Conservation (phyloP, 257 asterid genomes). For the Solanum gracilifrons region DNA sequence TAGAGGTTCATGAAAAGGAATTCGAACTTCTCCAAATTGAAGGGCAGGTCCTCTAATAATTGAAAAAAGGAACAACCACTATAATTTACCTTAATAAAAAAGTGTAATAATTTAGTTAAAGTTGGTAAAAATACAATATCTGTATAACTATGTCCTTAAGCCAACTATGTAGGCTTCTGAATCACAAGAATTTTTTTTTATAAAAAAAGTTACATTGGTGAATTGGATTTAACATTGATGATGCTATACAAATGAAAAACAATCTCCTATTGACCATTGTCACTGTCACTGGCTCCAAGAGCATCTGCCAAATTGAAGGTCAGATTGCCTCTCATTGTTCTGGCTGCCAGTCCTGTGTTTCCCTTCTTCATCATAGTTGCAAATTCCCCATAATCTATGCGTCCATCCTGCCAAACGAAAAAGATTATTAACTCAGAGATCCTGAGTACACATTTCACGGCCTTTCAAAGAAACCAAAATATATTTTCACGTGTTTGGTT, state of each 20-base stretch:
- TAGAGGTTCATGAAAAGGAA: not conserved
- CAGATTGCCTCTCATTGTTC: conserved; percentile 82
- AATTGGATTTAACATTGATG: not conserved
- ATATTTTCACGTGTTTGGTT: not conserved
- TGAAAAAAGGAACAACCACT: not conserved
- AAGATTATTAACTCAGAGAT: not conserved
- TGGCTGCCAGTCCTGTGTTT: conserved; percentile 37
- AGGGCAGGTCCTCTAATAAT: not conserved
- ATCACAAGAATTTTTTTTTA: not conserved
- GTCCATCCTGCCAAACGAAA: conserved; percentile 51
- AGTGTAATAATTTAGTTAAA: not conserved
- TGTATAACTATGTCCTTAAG: not conserved
- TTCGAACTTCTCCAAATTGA: not conserved
- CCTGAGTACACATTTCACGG: not conserved
- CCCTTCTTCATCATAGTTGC: conserved; percentile 99
- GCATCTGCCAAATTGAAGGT: conserved; percentile 77
- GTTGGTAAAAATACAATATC: not conserved
- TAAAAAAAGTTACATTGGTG: not conserved
- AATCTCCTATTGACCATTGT: not conserved
- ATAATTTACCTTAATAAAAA: not conserved
- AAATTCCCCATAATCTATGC: conserved; percentile 90
- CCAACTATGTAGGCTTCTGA: not conserved
- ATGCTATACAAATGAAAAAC: not conserved
- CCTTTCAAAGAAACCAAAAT: not conserved
- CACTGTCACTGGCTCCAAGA: conserved; percentile 21